Conservation (phyloP, 306 rosid species). For the Dryas octopetala region DNA sequence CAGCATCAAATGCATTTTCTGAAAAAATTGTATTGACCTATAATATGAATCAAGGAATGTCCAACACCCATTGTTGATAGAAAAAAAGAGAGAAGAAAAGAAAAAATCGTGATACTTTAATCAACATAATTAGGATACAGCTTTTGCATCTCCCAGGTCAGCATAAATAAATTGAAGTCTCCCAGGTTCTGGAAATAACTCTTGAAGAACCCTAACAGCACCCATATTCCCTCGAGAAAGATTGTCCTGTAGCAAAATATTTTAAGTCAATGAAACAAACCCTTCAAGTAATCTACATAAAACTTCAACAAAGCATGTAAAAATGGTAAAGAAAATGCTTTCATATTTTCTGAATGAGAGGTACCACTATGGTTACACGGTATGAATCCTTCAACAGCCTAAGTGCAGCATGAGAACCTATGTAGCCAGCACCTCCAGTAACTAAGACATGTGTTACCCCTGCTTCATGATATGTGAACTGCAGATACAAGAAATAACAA, state of each 20-base stretch:
- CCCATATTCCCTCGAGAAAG: slow-evolving; percentile 90
- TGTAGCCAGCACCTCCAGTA: slow-evolving; percentile 97
- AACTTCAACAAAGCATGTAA: not conserved
- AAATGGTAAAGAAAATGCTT: not conserved
- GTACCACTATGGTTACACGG: slow-evolving; percentile 92
- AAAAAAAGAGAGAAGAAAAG: slow-evolving; percentile 21
- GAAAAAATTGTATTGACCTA: slow-evolving; percentile 81
- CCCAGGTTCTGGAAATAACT: slow-evolving; percentile 72
- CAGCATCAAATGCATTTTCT: slow-evolving; percentile 92
- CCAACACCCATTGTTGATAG: not conserved
- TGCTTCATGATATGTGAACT: slow-evolving; percentile 62
- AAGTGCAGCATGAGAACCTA: slow-evolving; percentile 89
- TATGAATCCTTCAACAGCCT: slow-evolving; percentile 72
- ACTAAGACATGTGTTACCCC: slow-evolving; percentile 86
- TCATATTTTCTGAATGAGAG: slow-evolving; percentile 5
- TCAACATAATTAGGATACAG: slow-evolving; percentile 53
- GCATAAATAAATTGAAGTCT: slow-evolving; percentile 91
- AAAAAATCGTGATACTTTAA: not conserved
- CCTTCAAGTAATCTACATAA: not conserved
- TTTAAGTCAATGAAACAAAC: not conserved
- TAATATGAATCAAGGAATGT: slow-evolving; percentile 50
- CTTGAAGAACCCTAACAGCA: slow-evolving; percentile 73
- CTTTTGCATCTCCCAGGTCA: slow-evolving; percentile 79
- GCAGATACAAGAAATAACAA: slow-evolving; percentile 14
- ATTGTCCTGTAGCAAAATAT: slow-evolving; percentile 53